Evolutionary conservation across 257 asterid species (phyloP), one percentile per base, ranked within the genome.

Genomic region (Capsicum chinense): DNA sequence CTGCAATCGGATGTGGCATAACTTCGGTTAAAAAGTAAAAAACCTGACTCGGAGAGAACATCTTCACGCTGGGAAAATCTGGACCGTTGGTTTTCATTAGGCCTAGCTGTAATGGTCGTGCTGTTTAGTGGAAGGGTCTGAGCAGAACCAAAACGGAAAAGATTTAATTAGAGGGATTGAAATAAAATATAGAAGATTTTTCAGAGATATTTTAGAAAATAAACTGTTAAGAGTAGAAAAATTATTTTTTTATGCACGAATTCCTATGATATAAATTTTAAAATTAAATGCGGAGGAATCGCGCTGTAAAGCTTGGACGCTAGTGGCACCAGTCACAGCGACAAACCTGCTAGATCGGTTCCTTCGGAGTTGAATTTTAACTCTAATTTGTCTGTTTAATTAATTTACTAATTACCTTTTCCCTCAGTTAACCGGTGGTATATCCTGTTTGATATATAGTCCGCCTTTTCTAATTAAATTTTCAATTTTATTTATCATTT

Each of bases 301-400:
- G 87, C 83, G 84, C 87, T 86, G 92, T 85, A 79, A 87, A 66
- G 80, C 83, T 88, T 91, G 94, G 91, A 89, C 89, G 79, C 84
- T 91, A 86, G 88, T 88, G 54, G 90, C 92, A 88, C 90, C 79
- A 89, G 90, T 73, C 83, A 79, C 91, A 86, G 92, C 92, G 90
- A 82, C 86, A 91, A 91, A 87, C 89, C 89, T 88, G 93, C 92
- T 87, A 71, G 90, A 89, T 91, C 92, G 88, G 83, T 85, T 87
- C 87, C 84, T 70, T 81, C n/a, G 82, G 85, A 86, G 73, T 82
- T 86, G 21, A 85, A 86, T 59, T 88, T 84, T 7, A 57, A 50
- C 54, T 14, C 11, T 57, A 14, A 60, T 44, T 47, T 85, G 81
- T 50, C 54, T 39, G 2, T 71, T 59, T 37, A 37, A 60, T 58